A percentile compares a stretch with the other conserved stretches of the same genome.
Evolutionary conservation across 225 moss, liverwort and hornwort species (phyloP).

Genomic region (Neckera pumila): DNA sequence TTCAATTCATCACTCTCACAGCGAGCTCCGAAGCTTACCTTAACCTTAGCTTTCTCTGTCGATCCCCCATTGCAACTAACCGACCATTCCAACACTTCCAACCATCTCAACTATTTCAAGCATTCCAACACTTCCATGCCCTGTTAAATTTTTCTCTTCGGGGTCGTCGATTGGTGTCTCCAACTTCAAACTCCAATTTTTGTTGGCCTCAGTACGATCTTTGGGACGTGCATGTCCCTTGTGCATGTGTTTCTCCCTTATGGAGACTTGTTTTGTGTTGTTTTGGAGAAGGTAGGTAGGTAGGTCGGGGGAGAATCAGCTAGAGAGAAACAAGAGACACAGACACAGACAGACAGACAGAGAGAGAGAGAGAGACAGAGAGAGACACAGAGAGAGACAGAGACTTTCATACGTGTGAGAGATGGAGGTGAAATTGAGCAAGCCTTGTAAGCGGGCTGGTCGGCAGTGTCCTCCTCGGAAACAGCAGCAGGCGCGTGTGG

Average conservation of each 20-base stretch:
- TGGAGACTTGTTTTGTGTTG: neutral
- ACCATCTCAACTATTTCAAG: neutral
- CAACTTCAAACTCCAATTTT: neutral
- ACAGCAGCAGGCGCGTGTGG: neutral
- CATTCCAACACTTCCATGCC: neutral
- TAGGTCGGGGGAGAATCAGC: neutral
- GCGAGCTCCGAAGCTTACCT: neutral
- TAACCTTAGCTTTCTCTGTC: too few relatives aligned
- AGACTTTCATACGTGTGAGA: neutral
- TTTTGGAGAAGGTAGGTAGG: neutral
- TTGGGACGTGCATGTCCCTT: neutral
- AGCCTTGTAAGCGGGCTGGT: neutral
- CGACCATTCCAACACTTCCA: neutral
- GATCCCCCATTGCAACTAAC: neutral
- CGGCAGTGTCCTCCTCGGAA: neutral
- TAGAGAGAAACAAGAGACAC: neutral
- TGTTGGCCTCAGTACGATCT: neutral
- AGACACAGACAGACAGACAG: neutral
- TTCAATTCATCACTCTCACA: neutral
- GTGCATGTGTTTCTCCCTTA: neutral
- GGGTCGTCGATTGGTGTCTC: neutral
- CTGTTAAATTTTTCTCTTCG: neutral
- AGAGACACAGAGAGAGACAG: too few relatives aligned
- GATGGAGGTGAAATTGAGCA: slow-evolving; percentile 8
- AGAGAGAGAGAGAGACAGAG: too few relatives aligned